A percentile compares a stretch with the other conserved stretches of the same genome.
Conservation (phyloP, 345 rosid species). For the Melaleuca quinquenervia region DNA sequence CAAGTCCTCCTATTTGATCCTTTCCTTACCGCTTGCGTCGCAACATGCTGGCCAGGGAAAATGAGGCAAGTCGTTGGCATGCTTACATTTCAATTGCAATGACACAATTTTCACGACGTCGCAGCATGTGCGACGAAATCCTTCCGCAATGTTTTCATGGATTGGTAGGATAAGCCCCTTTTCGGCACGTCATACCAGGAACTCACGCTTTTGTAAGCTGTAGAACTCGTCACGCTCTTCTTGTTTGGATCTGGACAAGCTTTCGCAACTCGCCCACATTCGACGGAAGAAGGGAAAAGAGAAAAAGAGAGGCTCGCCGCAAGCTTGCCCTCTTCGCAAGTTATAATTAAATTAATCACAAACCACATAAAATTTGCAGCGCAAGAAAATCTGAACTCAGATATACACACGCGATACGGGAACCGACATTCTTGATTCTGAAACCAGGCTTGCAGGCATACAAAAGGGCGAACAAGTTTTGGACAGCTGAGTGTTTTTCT, state of each 20-base stretch:
- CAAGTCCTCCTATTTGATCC: background rate
- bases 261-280: background rate
- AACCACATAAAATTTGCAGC: background rate
- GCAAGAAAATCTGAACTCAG: background rate
- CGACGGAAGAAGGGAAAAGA: background rate
- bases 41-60: background rate
- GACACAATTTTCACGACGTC: background rate
- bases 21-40: background rate
- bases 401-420: background rate
- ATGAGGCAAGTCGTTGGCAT: background rate
- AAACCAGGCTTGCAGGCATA: background rate
- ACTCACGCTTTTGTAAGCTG: background rate
- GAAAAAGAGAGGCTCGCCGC: background rate
- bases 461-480: background rate
- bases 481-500: background rate
- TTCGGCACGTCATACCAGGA: background rate
- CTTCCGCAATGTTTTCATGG: background rate
- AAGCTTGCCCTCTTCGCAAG: background rate
- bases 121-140: background rate
- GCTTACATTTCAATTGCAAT: background rate
- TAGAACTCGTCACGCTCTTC: background rate
- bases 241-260: background rate
- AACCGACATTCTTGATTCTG: background rate
- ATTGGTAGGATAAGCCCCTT: background rate
- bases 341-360: background rate